A percentile compares a stretch with the other conserved stretches of the same genome.
These are phyloP conservation scores for Mitragyna speciosa DNA, from an alignment of 257 asterid species.

Conservation along the genomic window DNA sequence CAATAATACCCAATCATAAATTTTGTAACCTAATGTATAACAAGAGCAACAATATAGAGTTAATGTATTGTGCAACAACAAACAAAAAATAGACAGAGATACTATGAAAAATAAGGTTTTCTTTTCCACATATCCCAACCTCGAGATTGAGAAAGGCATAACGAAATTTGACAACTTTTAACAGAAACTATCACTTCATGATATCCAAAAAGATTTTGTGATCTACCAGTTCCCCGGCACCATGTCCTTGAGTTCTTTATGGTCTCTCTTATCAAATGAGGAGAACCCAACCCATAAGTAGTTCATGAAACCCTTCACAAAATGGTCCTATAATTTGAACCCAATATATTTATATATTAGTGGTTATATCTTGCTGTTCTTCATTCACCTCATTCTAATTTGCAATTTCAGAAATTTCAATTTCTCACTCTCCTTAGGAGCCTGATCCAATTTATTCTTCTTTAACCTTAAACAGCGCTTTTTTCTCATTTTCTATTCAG, in stretches of 20 bases:
- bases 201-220: neutral
- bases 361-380: neutral
- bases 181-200: neutral
- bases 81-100: neutral
- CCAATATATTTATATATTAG: neutral
- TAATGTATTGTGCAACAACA: neutral
- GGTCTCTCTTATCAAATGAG: neutral
- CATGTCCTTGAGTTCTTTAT: neutral
- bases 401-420: neutral
- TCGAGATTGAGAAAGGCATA: neutral
- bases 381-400: neutral
- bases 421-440: neutral
- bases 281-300: neutral
- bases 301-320: neutral
- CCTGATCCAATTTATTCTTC: neutral
- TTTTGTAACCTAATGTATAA: neutral
- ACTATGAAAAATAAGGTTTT: neutral
- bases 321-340: neutral
- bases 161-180: neutral
- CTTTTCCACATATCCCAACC: neutral
- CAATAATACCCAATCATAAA: neutral
- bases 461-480: neutral
- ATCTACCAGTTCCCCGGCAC: neutral
- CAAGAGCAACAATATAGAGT: neutral
- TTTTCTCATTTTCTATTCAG: neutral